Conservation (phyloP, 2,329 filamentous ascomycete genomes). For the Paracoccidioides lutzii region DNA sequence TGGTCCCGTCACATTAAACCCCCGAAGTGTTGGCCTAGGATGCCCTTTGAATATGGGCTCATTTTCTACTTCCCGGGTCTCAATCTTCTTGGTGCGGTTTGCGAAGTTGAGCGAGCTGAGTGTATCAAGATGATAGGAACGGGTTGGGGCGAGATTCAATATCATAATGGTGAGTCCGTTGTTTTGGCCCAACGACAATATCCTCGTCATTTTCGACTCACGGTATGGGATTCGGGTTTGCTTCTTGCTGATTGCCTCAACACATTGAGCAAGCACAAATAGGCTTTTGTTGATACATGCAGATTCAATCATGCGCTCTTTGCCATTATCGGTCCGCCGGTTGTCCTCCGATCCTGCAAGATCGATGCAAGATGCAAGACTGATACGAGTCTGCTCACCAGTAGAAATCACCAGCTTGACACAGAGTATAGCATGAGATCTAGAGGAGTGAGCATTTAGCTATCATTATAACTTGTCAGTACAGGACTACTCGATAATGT, state of each 20-base stretch:
- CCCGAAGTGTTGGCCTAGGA: slow-evolving; percentile 40
- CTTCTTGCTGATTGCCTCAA: slow-evolving; percentile 78
- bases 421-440: slow-evolving; percentile 80
- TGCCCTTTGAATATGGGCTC: slow-evolving; percentile 76
- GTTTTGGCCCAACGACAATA: slow-evolving; percentile 83
- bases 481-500: background rate
- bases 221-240: slow-evolving; percentile 72
- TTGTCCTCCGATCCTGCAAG: slow-evolving; percentile 94
- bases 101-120: slow-evolving; percentile 89
- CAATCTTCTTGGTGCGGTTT: slow-evolving; percentile 89
- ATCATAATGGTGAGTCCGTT: slow-evolving; percentile 96
- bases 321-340: slow-evolving; percentile 81
- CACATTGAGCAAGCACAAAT: slow-evolving; percentile 87
- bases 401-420: slow-evolving; percentile 75
- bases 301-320: slow-evolving; percentile 84
- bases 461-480: slow-evolving; percentile 19
- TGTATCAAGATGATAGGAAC: slow-evolving; percentile 86
- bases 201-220: slow-evolving; percentile 95
- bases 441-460: slow-evolving; percentile 79
- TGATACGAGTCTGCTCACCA: slow-evolving; percentile 54
- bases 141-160: slow-evolving; percentile 79
- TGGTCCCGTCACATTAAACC: slow-evolving; percentile 27
- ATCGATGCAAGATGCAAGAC: slow-evolving; percentile 86
- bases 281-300: slow-evolving; percentile 96
- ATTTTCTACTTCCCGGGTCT: slow-evolving; percentile 90